Evolutionary conservation across 352 stramenopile species (phyloP), one percentile per base, ranked within the genome.

Genomic region (Phytophthora quininea): DNA sequence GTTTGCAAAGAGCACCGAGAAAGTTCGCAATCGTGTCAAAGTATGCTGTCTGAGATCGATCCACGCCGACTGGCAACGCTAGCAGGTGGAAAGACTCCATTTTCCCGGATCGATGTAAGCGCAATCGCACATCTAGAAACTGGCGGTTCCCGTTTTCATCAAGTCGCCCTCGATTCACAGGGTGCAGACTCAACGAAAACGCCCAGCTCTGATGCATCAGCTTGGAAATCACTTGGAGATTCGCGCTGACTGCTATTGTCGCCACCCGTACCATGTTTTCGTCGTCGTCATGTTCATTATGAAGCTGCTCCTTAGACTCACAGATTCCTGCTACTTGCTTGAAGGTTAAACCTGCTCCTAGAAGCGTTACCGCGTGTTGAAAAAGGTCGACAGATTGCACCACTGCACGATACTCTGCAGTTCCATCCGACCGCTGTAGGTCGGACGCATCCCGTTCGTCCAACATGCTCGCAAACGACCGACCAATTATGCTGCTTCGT

Each of bases 101-200:
- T 11, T 55, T 62, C 5, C 55, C 55, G 2, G 55, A 42, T 6
- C 51, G 60, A 54, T 48, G 63, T 4, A 27, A 49, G 2, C 55
- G 54, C 29, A 74, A 11, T 10, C 55, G 42, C 24, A 74, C 54
- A 49, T 74, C 67, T 14, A 74, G n/a, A 54, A 71, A 64, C 35
- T 60, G 38, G 19, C 49, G 49, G 4, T 47, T 9, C 1, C 50
- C 50, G 4, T 29, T 38, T 42, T 64, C 53, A 40, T 40, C 58
- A 35, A 40, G 24, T 31, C 49, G 53, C 29, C 42, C 33, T 11
- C 65, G 67, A 30, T 64, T 50, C 14, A 64, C 46, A 29, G 24
- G 48, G 27, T 67, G 56, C 2, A 74, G 19, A 67, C 47, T 49
- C 12, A 74, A 12, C 24, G 67, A 62, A 50, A 74, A 71, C 30